Evolutionary conservation across 495 filamentous ascomycete genomes (phyloP).

Genomic region (Trichoderma asperelloides): DNA sequence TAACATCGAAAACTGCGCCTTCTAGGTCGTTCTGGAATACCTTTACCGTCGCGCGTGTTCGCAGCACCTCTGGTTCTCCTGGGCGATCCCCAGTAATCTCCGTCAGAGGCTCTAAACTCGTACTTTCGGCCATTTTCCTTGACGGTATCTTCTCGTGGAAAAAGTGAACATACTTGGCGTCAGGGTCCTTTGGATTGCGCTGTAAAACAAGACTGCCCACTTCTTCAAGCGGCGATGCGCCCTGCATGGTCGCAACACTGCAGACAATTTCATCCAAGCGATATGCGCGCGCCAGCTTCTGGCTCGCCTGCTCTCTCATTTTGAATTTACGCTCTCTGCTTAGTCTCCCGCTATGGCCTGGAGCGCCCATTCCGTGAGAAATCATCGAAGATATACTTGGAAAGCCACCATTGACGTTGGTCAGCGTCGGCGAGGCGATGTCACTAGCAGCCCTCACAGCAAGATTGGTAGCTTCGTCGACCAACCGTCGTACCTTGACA

Average conservation of each 20-base stretch:
- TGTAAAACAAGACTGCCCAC: constrained; percentile 66
- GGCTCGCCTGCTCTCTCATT: constrained; percentile 67
- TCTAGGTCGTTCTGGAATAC: constrained; percentile 67
- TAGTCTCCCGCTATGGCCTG: constrained; percentile 50
- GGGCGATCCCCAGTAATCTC: constrained; percentile 55
- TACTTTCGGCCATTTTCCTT: constrained; percentile 64
- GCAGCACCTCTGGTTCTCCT: constrained; percentile 52
- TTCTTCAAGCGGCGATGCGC: constrained; percentile 66
- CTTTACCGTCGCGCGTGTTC: constrained; percentile 63
- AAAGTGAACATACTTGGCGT: constrained; percentile 78
- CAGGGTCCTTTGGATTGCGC: constrained; percentile 49
- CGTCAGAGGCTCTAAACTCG: constrained; percentile 53
- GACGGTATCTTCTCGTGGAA: constrained; percentile 83
- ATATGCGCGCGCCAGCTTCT: constrained; percentile 67
- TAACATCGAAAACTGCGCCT: constrained; percentile 59
- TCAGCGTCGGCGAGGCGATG: constrained; percentile 51
- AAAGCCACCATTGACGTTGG: constrained; percentile 42
- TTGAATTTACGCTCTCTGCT: constrained; percentile 64
- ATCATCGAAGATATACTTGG: constrained; percentile 38
- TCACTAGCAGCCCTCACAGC: constrained; percentile 67
- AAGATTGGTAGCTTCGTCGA: constrained; percentile 69
- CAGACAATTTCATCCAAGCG: constrained; percentile 71
- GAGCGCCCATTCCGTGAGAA: constrained; percentile 39
- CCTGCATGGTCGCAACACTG: constrained; percentile 76
- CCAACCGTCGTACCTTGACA: constrained; percentile 65